Percentiles rank a stretch among this genome's conserved stretches.
Evolutionary conservation across 495 filamentous ascomycete species (phyloP).

Genomic region (Oleoguttula mirabilis): DNA sequence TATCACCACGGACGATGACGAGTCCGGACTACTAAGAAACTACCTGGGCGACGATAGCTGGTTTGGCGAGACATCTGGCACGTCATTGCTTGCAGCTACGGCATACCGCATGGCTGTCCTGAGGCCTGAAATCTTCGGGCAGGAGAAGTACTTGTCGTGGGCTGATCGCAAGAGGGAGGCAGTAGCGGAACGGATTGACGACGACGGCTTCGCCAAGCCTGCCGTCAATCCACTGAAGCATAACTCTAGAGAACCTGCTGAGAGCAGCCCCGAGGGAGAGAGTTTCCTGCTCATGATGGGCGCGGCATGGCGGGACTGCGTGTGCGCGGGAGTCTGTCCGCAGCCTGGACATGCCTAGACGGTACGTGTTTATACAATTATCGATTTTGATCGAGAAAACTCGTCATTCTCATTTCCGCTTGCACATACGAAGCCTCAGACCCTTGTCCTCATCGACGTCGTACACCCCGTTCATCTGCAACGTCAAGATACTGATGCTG

Average conservation of each 20-base stretch:
- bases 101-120: conserved; percentile 38
- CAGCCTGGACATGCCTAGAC: too few species aligned
- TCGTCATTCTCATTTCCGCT: neutral
- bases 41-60: conserved; percentile 38
- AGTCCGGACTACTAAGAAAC: conserved; percentile 37
- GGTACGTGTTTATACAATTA: too few species aligned
- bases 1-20: conserved; percentile 31
- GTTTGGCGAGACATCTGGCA: conserved; percentile 43
- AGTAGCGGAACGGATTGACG: conserved; percentile 28
- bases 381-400: too few species aligned
- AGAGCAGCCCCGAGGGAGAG: conserved; percentile 36
- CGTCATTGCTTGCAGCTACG: conserved; percentile 34
- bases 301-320: conserved; percentile 36
- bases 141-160: conserved; percentile 33
- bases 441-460: conserved; percentile 5
- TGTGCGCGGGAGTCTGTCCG: conserved; percentile 9
- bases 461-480: conserved; percentile 15
- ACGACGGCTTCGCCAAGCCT: conserved; percentile 33
- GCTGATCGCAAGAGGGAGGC: conserved; percentile 34
- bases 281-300: conserved; percentile 37
- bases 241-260: conserved; percentile 28
- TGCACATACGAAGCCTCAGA: neutral
- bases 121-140: conserved; percentile 28
- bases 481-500: conserved; percentile 8
- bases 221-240: conserved; percentile 40